These are phyloP conservation scores for Sordariomycetes sp. DNA, from an alignment of 2,329 filamentous ascomycete species.

Conservation along the genomic window DNA sequence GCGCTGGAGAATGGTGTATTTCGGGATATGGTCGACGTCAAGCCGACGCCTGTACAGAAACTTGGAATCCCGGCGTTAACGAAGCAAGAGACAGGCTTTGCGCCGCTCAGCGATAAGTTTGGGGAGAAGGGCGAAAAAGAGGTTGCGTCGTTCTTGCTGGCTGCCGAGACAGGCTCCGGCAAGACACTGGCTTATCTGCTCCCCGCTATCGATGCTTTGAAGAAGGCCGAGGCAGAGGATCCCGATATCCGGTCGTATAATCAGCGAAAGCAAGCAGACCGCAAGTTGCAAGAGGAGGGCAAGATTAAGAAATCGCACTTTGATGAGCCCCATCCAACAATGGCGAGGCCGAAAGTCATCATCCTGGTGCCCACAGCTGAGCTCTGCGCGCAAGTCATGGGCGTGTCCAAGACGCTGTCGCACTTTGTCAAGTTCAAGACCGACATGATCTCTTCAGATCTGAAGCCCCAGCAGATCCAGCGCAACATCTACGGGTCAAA, in stretches of 20 bases:
- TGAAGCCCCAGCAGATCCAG: slow-evolving; percentile 71
- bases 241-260: slow-evolving; percentile 47
- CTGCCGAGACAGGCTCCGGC: slow-evolving; percentile 92
- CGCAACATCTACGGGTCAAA: slow-evolving; percentile 70
- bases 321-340: slow-evolving; percentile 62
- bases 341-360: slow-evolving; percentile 71
- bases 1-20: slow-evolving; percentile 68
- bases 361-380: slow-evolving; percentile 90
- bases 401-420: slow-evolving; percentile 70
- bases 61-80: slow-evolving; percentile 80
- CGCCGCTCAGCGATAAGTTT: slow-evolving; percentile 13
- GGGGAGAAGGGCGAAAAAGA: slow-evolving; percentile 19
- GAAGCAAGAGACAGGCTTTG: slow-evolving; percentile 32
- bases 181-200: slow-evolving; percentile 92
- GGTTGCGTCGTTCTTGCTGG: slow-evolving; percentile 58
- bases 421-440: slow-evolving; percentile 84
- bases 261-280: slow-evolving; percentile 43
- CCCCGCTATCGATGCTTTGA: slow-evolving; percentile 77
- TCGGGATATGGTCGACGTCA: slow-evolving; percentile 62
- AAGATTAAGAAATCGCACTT: slow-evolving; percentile 53
- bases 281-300: slow-evolving; percentile 42
- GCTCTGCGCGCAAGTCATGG: slow-evolving; percentile 79
- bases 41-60: slow-evolving; percentile 81
- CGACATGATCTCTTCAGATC: slow-evolving; percentile 69
- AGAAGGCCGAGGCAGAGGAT: slow-evolving; percentile 60